A percentile compares a stretch with the other conserved stretches of the same genome.
Conservation (phyloP, 768 basidiomycete species). For the Rhodotorula taiwanensis region DNA sequence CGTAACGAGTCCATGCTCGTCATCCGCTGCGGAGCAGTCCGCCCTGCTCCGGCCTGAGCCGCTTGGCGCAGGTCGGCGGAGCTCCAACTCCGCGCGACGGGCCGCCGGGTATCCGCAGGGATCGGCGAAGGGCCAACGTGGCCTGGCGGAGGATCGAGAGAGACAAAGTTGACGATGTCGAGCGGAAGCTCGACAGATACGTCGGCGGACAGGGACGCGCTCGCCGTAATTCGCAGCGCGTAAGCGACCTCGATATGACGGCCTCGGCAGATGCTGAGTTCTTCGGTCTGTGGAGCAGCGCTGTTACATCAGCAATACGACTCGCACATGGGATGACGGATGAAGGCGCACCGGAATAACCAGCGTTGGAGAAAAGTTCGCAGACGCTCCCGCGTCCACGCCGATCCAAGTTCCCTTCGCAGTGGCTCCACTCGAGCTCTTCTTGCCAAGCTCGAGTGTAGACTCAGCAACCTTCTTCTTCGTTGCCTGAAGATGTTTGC, state of each 20-base stretch:
- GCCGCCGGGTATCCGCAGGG: not conserved
- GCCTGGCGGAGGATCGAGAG: conserved; percentile 69
- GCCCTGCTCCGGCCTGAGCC: not conserved
- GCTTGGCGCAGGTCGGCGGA: conserved; percentile 11
- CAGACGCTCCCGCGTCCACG: conserved; percentile 57
- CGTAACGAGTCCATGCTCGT: conserved; percentile 28
- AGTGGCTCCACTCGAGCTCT: conserved; percentile 62
- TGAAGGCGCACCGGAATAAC: conserved; percentile 60
- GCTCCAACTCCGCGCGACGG: conserved; percentile 28
- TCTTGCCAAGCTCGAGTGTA: conserved; percentile 60
- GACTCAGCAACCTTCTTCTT: conserved; percentile 62
- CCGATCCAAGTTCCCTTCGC: conserved; percentile 88
- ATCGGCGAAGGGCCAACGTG: conserved; percentile 31
- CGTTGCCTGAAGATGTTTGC: conserved; percentile 52
- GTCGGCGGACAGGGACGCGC: conserved; percentile 58
- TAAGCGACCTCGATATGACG: conserved; percentile 72
- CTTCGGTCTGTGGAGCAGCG: conserved; percentile 68
- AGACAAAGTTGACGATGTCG: conserved; percentile 72
- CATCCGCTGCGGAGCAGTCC: conserved; percentile 6
- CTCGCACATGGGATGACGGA: no score
- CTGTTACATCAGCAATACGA: no score
- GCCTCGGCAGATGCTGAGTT: conserved; percentile 61
- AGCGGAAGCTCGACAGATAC: conserved; percentile 67
- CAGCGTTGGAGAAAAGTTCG: conserved; percentile 63
- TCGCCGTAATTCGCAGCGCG: conserved; percentile 58